Conservation (phyloP, 129 eudicot genomes). For the Calendula officinalis region DNA sequence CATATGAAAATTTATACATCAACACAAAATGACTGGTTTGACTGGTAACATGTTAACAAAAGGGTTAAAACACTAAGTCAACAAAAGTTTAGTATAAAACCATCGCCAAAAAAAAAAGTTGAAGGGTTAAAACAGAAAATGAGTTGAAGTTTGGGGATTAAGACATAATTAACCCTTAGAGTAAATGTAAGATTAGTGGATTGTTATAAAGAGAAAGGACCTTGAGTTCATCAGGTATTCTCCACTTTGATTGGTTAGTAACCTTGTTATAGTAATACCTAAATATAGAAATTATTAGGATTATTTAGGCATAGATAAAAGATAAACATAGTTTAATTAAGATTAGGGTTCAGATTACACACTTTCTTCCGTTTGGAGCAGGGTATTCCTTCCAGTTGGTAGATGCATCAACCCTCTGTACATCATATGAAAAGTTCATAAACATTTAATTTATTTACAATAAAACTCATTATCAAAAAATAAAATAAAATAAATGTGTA, state of each 20-base stretch:
- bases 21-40: too few relatives aligned
- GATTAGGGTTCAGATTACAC: slow-evolving; percentile 21
- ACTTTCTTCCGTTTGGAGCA: slow-evolving; percentile 85
- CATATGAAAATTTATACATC: too few relatives aligned
- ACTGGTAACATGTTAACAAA: too few relatives aligned
- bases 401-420: slow-evolving; percentile 90
- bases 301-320: not conserved
- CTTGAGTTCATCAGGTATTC: slow-evolving; percentile 89
- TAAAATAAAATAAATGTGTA: slow-evolving; percentile 5
- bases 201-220: slow-evolving; percentile 32
- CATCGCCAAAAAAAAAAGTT: not conserved
- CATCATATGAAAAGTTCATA: slow-evolving; percentile 1
- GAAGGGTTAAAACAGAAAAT: not conserved
- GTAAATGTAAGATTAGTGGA: slow-evolving; percentile 9
- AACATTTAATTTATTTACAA: slow-evolving; percentile 6
- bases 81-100: too few relatives aligned
- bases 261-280: slow-evolving; percentile 83
- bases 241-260: slow-evolving; percentile 86
- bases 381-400: slow-evolving; percentile 87
- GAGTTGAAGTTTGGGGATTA: too few relatives aligned
- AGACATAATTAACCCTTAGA: not conserved
- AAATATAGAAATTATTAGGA: slow-evolving; percentile 22
- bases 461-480: not conserved
- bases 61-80: too few relatives aligned
- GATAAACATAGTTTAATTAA: slow-evolving; percentile 6